Evolutionary conservation across 2,329 filamentous ascomycete species (phyloP), one percentile per base, ranked within the genome.

Genomic region (Pseudomassariella vexata): DNA sequence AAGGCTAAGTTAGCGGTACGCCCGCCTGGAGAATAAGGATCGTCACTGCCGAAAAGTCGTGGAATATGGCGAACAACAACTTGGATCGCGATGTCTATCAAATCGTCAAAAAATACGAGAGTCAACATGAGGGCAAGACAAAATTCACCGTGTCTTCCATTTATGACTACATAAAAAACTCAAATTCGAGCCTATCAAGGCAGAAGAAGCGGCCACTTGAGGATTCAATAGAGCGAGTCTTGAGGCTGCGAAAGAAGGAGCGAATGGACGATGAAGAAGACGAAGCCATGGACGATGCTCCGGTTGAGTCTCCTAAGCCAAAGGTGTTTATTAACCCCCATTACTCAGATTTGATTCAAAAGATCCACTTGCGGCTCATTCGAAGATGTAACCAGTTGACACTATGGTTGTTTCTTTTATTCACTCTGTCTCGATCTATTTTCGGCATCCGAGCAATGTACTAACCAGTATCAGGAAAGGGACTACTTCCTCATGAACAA

Each of bases 141-240:
- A 68, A 64, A 32, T 61, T 84, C 6, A 79, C 75, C 2, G 65
- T 82, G 4, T 59, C 70, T 3, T 59, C 65, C 3, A 73, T 94
- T 2, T 95, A 92, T 53, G 81, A 88, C 23, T 76, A 75, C 37
- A 87, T 96, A 40, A 85, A 88, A 46, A 65, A 68, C 30, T 95
- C 88, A 10, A 95, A 95, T 55, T 94, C 88, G 0, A 88, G 83
- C 45, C 61, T 96, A 15, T 86, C 85, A 41, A 71, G 92, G 15
- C 79, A 84, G 44, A 87, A 86, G 23, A 94, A 92, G 57, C 81
- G 79, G 39, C 68, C 82, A 0, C 63, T 96, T 2, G 85, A 95
- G 55, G 85, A 92, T 41, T 82, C 84, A 21, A 86, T 96, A 41
- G 87, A 94, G 40, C 71, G 86, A 6, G 86, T 89, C 0, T 63